These are phyloP conservation scores for Rhododendron ferrugineum DNA, from an alignment of 148 eudicot species.

Conservation along the genomic window DNA sequence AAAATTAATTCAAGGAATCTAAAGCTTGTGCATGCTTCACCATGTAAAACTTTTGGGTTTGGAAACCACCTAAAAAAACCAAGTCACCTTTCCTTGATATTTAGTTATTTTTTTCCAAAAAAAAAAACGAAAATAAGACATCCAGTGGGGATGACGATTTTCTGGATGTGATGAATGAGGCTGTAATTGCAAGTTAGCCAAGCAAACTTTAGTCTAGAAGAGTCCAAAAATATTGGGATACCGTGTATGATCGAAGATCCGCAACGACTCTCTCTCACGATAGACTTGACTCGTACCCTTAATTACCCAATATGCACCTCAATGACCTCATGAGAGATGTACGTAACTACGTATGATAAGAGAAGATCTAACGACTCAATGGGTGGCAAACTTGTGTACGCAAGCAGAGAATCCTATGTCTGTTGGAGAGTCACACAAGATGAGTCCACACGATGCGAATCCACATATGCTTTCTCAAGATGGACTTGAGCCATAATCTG, in stretches of 20 bases:
- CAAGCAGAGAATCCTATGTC: background rate
- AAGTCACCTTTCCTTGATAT: background rate
- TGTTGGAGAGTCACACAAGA: background rate
- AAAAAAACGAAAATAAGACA: background rate
- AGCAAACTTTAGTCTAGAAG: background rate
- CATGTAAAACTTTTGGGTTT: constrained; percentile 5
- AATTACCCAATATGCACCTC: background rate
- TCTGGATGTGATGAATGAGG: background rate
- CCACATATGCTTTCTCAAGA: background rate
- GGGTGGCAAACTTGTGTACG: background rate
- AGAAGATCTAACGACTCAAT: background rate
- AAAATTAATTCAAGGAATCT: background rate
- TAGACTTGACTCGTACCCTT: background rate
- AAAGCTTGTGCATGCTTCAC: constrained; percentile 7
- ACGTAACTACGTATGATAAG: background rate
- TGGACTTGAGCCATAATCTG: background rate
- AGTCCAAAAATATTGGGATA: background rate
- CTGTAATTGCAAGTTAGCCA: background rate
- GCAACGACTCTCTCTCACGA: background rate
- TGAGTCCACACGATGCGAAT: background rate
- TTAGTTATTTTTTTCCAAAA: background rate
- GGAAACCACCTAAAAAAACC: background rate
- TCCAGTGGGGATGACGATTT: background rate
- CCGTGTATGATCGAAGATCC: background rate
- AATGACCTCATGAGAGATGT: too few species aligned